Base-by-base conservation (phyloP, 2,329 filamentous ascomycete genomes). In the Drechslerella coelobrocha region DNA sequence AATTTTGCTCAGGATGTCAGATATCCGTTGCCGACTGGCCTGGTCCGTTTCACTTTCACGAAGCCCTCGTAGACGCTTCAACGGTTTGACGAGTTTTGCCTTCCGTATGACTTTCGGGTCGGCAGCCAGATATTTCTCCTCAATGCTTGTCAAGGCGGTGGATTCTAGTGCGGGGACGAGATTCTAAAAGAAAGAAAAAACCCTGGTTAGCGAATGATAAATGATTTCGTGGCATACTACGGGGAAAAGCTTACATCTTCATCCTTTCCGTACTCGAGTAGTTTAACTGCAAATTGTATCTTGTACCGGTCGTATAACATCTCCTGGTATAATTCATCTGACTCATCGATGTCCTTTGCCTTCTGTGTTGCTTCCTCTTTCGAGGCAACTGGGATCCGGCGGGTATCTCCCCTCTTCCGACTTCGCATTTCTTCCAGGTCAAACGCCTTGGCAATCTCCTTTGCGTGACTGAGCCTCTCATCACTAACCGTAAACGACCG, bases 231-330 rank as follows among this genome's bases (percentile, higher is more conserved):
- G 9, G 21, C 24, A 12, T n/a, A 29, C 23, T 27, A 23, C 12
- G 14, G 29, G 43, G 24, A 51, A 19, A 24, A 39, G 23, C 63
- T 61, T 55, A 68, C 63, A 24, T 68, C 63, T 56, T 68, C 63
- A 21, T 68, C 63, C 17, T 39, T 68, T 8, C 63, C 63, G 26
- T 56, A 61, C 9, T 68, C 63, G 14, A 60, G 53, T 31, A 68
- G 63, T 47, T 68, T 68, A 7, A 61, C 63, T 2, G 63, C 63
- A 41, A 68, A 68, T 17, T 68, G 63, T 14, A 68, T 50, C 43
- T 68, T 68, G 51, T 61, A 68, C 26, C 55, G 54, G n/a, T 68
- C 63, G 31, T 68, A 68, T 5, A 68, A 43, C 63, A 68, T 68
- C 24, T 68, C 55, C 27, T 60, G 61, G 43, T 68, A 68, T 10